Conservation (phyloP, 148 eudicot species). For the Persicaria maculosa region DNA sequence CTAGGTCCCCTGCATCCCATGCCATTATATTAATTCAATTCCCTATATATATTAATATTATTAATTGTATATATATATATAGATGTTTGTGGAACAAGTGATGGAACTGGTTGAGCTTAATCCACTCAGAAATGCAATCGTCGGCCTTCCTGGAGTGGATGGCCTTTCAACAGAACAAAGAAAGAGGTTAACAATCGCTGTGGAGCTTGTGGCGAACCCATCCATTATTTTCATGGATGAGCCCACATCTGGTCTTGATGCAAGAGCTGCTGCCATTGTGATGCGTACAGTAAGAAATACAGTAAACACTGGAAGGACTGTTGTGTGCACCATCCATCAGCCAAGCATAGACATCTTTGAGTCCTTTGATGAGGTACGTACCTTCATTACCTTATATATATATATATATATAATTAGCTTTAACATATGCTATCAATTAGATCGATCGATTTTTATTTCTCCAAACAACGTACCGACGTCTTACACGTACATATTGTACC, state of each 20-base stretch:
- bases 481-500: slow-evolving; percentile 39
- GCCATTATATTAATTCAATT: background rate
- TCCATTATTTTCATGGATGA: slow-evolving; percentile 94
- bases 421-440: background rate
- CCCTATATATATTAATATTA: too few relatives aligned
- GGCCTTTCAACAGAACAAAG: slow-evolving; percentile 78
- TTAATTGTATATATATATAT: background rate
- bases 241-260: slow-evolving; percentile 95
- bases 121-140: slow-evolving; percentile 48
- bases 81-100: slow-evolving; percentile 67
- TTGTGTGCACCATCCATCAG: slow-evolving; percentile 87
- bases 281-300: slow-evolving; percentile 84
- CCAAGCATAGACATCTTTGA: slow-evolving; percentile 91
- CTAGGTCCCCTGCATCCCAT: background rate
- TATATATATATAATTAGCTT: too few relatives aligned
- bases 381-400: too few relatives aligned
- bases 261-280: slow-evolving; percentile 93
- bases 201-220: slow-evolving; percentile 76
- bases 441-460: background rate
- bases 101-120: slow-evolving; percentile 69
- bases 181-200: slow-evolving; percentile 73
- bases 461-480: too few relatives aligned
- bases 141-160: slow-evolving; percentile 68
- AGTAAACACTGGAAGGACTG: slow-evolving; percentile 79
- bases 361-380: slow-evolving; percentile 72